Evolutionary conservation across 2,329 filamentous ascomycete genomes (phyloP).

Genomic region (Setomelanomma holmii): DNA sequence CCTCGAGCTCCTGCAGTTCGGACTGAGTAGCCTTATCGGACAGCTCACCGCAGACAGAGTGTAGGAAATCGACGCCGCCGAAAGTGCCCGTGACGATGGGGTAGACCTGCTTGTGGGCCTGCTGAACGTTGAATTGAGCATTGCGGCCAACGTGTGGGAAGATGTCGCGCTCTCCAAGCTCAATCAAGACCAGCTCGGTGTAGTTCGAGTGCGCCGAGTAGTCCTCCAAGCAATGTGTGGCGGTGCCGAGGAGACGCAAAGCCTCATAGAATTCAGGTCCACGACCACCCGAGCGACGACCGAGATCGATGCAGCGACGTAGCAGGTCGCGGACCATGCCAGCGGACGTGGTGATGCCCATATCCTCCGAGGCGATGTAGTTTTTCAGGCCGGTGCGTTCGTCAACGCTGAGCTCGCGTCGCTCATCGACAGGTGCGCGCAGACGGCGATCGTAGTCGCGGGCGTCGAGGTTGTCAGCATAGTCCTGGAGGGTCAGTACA

Average conservation of each 20-base stretch:
- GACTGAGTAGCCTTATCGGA: conserved; percentile 91
- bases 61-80: conserved; percentile 91
- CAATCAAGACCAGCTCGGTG: conserved; percentile 83
- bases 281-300: conserved; percentile 73
- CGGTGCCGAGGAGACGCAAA: conserved; percentile 84
- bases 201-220: conserved; percentile 96
- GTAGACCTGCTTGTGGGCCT: conserved; percentile 72
- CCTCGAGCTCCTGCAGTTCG: conserved; percentile 87
- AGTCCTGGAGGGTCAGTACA: conserved; percentile 59
- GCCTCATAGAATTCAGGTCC: conserved; percentile 87
- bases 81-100: conserved; percentile 91
- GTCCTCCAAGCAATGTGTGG: conserved; percentile 86
- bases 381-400: conserved; percentile 75
- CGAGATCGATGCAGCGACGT: conserved; percentile 77
- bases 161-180: conserved; percentile 79
- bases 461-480: conserved; percentile 87
- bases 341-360: conserved; percentile 82
- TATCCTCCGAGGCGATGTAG: conserved; percentile 87
- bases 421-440: conserved; percentile 81
- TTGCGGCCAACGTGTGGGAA: conserved; percentile 86
- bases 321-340: conserved; percentile 78
- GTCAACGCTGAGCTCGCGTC: conserved; percentile 79
- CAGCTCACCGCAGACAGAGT: conserved; percentile 81
- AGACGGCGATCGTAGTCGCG: conserved; percentile 81
- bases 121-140: conserved; percentile 74